Conservation (phyloP, 2,329 filamentous ascomycete species). For the Biscogniauxia marginata region DNA sequence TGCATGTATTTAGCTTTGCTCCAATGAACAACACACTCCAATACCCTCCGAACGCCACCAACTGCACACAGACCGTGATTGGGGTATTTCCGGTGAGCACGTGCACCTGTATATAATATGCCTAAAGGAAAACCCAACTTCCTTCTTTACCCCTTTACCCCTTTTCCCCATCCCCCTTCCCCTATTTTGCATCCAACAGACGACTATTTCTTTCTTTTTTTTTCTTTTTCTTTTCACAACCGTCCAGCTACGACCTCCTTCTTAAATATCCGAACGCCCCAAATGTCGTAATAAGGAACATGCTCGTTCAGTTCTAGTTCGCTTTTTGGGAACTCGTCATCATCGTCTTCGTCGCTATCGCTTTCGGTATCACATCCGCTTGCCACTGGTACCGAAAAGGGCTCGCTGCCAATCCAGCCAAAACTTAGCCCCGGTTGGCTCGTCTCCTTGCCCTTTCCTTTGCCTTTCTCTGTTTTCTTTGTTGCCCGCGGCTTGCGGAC, state of each 20-base stretch:
- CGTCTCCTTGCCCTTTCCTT: slow-evolving; percentile 36
- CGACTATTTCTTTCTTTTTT: not conserved
- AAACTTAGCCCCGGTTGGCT: not conserved
- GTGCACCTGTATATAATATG: not conserved
- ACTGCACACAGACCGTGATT: not conserved
- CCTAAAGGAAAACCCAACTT: not conserved
- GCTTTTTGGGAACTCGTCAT: slow-evolving; percentile 18
- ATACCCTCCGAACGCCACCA: not conserved
- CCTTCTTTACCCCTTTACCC: too few relatives aligned
- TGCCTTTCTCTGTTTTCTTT: slow-evolving; percentile 31
- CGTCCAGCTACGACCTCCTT: slow-evolving; percentile 51
- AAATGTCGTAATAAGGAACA: slow-evolving; percentile 44
- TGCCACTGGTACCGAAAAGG: slow-evolving; percentile 29
- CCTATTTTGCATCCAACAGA: not conserved
- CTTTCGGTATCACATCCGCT: slow-evolving; percentile 31
- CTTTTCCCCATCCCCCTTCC: too few relatives aligned
- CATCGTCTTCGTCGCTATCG: slow-evolving; percentile 37
- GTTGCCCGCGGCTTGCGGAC: slow-evolving; percentile 38
- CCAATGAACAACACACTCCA: too few relatives aligned
- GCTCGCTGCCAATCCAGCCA: slow-evolving; percentile 10
- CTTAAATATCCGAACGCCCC: slow-evolving; percentile 55
- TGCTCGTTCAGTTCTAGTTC: slow-evolving; percentile 41
- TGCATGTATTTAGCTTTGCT: too few relatives aligned
- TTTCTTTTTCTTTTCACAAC: slow-evolving; percentile 31
- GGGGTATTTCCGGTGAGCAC: not conserved